Evolutionary conservation across 352 stramenopile genomes (phyloP).

Genomic region (Phytophthora pistaciae): DNA sequence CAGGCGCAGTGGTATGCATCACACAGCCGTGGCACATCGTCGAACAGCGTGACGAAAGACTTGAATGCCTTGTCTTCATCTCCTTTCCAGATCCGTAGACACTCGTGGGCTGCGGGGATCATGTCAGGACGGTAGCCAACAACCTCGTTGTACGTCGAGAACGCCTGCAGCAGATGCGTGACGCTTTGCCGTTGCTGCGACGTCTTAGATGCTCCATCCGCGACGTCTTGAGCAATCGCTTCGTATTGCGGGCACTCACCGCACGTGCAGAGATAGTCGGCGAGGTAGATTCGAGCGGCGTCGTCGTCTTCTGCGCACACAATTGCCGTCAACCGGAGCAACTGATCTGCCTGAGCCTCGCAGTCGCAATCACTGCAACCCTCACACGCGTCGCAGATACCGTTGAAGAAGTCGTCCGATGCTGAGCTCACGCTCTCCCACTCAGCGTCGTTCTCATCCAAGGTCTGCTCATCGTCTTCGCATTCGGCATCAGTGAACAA

Average conservation of each 20-base stretch:
- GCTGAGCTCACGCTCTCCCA: conserved; percentile 24
- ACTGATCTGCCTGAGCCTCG: conserved; percentile 41
- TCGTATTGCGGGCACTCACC: conserved; percentile 71
- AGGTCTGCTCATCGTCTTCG: conserved; percentile 30
- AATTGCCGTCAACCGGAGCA: conserved; percentile 28
- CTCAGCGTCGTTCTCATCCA: conserved; percentile 37
- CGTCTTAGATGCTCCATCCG: conserved; percentile 27
- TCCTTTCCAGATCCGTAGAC: conserved; percentile 61
- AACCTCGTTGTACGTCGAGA: conserved; percentile 79
- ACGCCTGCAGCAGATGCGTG: conserved; percentile 67
- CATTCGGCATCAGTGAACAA: conserved; percentile 48
- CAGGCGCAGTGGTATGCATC: conserved; percentile 10
- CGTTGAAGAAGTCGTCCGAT: conserved; percentile 14
- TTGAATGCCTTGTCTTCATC: conserved; percentile 73
- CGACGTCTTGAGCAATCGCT: conserved; percentile 57
- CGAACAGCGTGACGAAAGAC: conserved; percentile 68
- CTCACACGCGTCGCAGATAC: conserved; percentile 18
- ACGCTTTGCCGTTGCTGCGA: conserved; percentile 46
- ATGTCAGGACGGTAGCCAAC: conserved; percentile 62
- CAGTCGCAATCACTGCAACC: conserved; percentile 43
- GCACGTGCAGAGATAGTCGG: conserved; percentile 75
- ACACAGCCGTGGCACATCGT: conserved; percentile 58
- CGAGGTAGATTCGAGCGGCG: conserved; percentile 41
- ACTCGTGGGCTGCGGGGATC: conserved; percentile 63
- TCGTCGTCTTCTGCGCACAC: conserved; percentile 9